Evolutionary conservation across 179 eudicot genomes (phyloP).

Genomic region (Spinacia oleracea): DNA sequence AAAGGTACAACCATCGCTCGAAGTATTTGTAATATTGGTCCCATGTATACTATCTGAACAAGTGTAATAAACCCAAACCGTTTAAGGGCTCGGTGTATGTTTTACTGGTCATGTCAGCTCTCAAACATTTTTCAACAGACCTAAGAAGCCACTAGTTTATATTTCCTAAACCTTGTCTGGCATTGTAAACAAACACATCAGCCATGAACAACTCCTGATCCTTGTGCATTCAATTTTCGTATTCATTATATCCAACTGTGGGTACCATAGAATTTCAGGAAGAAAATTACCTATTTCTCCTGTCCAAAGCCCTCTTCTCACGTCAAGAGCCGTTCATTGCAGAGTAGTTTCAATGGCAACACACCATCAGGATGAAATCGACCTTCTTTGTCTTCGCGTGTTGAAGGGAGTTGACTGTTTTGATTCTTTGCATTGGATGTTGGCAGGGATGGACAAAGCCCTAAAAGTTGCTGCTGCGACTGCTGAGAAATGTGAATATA

Average conservation of each 20-base stretch:
- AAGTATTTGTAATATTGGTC: not conserved
- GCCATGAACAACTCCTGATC: not conserved
- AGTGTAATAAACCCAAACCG: not conserved
- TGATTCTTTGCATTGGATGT: slow-evolving; percentile 28
- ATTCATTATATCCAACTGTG: slow-evolving; percentile 13
- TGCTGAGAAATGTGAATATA: slow-evolving; percentile 33
- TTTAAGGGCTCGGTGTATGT: not conserved
- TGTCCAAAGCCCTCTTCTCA: not conserved
- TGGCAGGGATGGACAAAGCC: slow-evolving; percentile 24
- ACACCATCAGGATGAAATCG: slow-evolving; percentile 31
- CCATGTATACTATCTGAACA: not conserved
- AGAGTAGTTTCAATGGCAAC: slow-evolving; percentile 44
- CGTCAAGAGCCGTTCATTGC: slow-evolving; percentile 35
- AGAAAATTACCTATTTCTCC: slow-evolving; percentile 21
- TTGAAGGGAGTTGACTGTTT: slow-evolving; percentile 26
- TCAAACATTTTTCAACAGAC: not conserved
- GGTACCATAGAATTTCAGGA: slow-evolving; percentile 5
- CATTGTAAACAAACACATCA: not conserved
- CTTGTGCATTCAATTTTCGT: not conserved
- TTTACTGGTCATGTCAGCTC: not conserved
- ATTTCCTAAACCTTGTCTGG: not conserved
- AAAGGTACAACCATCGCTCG: not conserved
- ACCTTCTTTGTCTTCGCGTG: slow-evolving; percentile 33
- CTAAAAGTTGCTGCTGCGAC: slow-evolving; percentile 34
- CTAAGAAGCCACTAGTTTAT: not conserved